Base-by-base conservation (phyloP, 2,329 filamentous ascomycete genomes). In the Sarocladium oryzae region DNA sequence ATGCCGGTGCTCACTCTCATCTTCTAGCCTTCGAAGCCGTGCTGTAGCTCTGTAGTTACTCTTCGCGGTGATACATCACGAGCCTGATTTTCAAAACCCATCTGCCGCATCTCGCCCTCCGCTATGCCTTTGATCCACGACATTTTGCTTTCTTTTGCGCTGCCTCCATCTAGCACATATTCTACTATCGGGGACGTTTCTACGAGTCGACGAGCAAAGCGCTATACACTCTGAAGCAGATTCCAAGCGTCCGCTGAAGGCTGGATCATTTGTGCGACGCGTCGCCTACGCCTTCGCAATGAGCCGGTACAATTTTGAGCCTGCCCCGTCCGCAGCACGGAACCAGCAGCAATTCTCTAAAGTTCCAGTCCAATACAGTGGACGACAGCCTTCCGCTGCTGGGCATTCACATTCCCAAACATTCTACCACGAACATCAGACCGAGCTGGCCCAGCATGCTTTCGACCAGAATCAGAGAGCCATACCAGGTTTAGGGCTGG, bases 391-490 rank as follows among this genome's bases (percentile, higher is more conserved):
- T 16, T 23, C 24, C 13, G 15, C 4, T 18, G 3, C 4, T 20
- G 10, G 2, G 26, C 10, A 21, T 11, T 6, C 43, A 20, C 16
- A 33, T 9, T 30, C 28, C 11, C 43, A 20, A 18, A 33, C 7
- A 33, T 4, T 9, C 3, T n/a, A 16, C 18, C 33, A 18, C 4
- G 46, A 37, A 3, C 30, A 37, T 24, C 10, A 26, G 8, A 18
- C 30, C 3, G 46, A 15, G 5, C 20, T 37, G 8, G 46, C 46
- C 8, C 46, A 49, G 16, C 8, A 49, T 18, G 30, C 46, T 2
- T 49, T 32, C 32, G 33, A 49, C 20, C 21, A 36, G 8, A 49
- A 49, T 15, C 30, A 49, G n/a, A 6, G 46, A 15, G 46, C n/a
- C 32, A 49, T 49, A 13, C 46, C 46, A 3, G 46, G 46, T 4